A percentile compares a stretch with the other conserved stretches of the same genome.
Conservation (phyloP, 768 basidiomycete genomes). For the Xanthoconium purpureum region DNA sequence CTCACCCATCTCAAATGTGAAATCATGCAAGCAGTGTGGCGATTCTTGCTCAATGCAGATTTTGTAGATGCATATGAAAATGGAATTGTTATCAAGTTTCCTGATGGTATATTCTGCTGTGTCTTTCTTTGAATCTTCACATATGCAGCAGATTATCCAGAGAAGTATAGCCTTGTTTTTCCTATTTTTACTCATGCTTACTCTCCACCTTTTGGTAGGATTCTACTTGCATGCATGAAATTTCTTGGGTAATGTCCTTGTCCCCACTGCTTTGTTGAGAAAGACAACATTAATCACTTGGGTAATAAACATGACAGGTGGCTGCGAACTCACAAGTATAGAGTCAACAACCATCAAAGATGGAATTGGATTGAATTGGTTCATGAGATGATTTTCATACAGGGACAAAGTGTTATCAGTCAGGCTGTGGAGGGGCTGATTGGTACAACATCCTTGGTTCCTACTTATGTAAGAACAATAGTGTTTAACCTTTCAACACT, state of each 20-base stretch:
- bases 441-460: not conserved
- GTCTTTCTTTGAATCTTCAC: constrained; percentile 25
- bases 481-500: not conserved
- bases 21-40: constrained; percentile 27
- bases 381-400: not conserved
- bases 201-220: not conserved
- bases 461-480: not conserved
- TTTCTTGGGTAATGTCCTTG: constrained; percentile 22
- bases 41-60: constrained; percentile 19
- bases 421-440: not conserved
- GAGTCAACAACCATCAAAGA: not conserved
- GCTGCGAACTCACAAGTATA: not conserved
- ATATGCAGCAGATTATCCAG: constrained; percentile 30
- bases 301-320: not conserved
- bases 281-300: not conserved
- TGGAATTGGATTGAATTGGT: not conserved
- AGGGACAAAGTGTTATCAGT: not conserved
- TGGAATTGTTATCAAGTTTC: constrained; percentile 20
- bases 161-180: constrained; percentile 25
- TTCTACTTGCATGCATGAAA: constrained; percentile 8
- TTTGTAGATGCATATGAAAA: constrained; percentile 23
- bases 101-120: constrained; percentile 13
- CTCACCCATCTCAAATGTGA: constrained; percentile 19
- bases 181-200: not conserved
- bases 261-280: constrained; percentile 12